Conservation (phyloP, 2,329 filamentous ascomycete species). For the Aspergillus sp. region DNA sequence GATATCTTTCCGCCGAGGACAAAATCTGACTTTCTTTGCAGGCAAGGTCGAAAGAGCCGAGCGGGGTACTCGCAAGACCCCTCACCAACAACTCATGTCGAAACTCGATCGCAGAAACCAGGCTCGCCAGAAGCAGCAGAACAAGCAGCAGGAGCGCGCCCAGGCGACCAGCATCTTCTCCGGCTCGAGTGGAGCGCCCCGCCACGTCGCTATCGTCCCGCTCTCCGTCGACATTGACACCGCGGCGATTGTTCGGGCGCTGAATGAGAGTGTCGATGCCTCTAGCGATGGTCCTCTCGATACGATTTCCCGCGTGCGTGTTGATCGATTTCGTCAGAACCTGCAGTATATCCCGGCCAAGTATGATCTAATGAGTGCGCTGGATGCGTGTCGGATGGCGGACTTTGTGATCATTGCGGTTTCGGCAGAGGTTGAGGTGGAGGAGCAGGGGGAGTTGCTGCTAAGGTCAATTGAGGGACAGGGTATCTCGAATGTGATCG, state of each 20-base stretch:
- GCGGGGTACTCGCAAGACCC: conserved; percentile 77
- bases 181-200: conserved; percentile 84
- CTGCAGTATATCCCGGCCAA: conserved; percentile 80
- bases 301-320: conserved; percentile 65
- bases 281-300: conserved; percentile 65
- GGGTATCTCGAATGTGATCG: conserved; percentile 90
- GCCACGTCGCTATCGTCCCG: conserved; percentile 86
- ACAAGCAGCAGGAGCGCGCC: conserved; percentile 82
- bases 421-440: conserved; percentile 76
- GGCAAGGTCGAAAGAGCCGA: conserved; percentile 78
- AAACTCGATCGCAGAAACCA: conserved; percentile 96
- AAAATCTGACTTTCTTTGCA: conserved; percentile 39
- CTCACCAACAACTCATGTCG: conserved; percentile 95
- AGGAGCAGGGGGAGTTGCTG: conserved; percentile 81
- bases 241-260: conserved; percentile 65
- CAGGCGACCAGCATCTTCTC: conserved; percentile 79
- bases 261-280: conserved; percentile 82
- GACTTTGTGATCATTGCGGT: conserved; percentile 90
- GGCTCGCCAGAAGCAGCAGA: conserved; percentile 83
- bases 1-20: background rate
- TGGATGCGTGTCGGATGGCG: conserved; percentile 85
- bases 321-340: conserved; percentile 95
- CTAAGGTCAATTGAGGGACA: conserved; percentile 88
- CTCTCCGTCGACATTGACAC: conserved; percentile 75
- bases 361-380: conserved; percentile 73